These are phyloP conservation scores for Nicotiana otophora DNA, from an alignment of 257 asterid genomes.

Conservation along the genomic window DNA sequence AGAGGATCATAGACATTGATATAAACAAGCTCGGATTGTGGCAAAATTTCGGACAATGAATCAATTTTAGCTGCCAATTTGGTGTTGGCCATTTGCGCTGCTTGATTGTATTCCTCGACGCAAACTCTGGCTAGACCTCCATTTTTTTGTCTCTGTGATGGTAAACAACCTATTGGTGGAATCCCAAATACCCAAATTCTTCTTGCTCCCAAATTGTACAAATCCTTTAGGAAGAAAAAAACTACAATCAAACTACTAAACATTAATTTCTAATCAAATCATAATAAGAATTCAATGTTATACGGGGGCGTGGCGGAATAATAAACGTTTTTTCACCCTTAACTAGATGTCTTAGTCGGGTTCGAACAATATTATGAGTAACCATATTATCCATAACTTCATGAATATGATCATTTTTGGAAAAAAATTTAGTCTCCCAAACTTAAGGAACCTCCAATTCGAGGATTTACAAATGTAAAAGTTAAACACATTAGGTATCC, in stretches of 20 bases:
- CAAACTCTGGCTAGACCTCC: constrained; percentile 32
- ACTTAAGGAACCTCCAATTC: too few species aligned
- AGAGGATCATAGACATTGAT: constrained; percentile 28
- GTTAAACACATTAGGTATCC: too few species aligned
- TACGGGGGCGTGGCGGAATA: too few species aligned
- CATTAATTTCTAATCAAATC: background rate
- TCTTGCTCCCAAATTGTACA: constrained; percentile 36
- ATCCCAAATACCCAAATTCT: constrained; percentile 33
- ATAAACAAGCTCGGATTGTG: constrained; percentile 18
- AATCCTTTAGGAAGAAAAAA: constrained; percentile 7
- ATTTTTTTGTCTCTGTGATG: constrained; percentile 35
- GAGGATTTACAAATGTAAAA: too few species aligned
- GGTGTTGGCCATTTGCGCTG: constrained; percentile 30
- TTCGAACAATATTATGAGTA: too few species aligned
- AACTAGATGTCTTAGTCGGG: too few species aligned
- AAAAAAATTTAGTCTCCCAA: too few species aligned
- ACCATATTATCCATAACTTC: too few species aligned
- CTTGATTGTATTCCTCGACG: constrained; percentile 27
- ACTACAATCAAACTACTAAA: background rate
- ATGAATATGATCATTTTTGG: too few species aligned
- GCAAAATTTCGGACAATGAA: constrained; percentile 18
- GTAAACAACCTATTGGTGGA: constrained; percentile 51
- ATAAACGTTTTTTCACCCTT: too few species aligned
- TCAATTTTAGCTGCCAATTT: constrained; percentile 26
- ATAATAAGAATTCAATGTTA: too few species aligned